Base-by-base conservation (phyloP, 176 grass and related monocot genomes). In the Oryza longistaminata region DNA sequence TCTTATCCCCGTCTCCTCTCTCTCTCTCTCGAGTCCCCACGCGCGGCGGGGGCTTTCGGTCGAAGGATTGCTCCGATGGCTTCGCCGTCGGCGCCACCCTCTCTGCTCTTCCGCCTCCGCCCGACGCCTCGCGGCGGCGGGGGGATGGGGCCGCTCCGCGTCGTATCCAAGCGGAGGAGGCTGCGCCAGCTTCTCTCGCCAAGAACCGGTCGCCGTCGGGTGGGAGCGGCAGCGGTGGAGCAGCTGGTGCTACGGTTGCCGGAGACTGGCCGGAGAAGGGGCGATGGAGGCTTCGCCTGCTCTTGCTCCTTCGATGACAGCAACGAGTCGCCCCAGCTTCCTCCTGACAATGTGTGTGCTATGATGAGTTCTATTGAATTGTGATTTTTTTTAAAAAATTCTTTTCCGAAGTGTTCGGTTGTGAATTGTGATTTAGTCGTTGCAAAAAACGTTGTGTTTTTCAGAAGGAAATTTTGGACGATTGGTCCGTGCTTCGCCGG, bases 401-500 rank as follows among this genome's bases (percentile, higher is more conserved):
- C 21, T 8, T 62, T 62, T 24, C n/a, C 58, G 58, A 11, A 73
- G 34, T 45, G 19, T 33, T 71, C 9, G 5, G 71, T 35, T 60
- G 73, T 45, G 46, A 73, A 44, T 24, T 34, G 24, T 7, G 34
- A 68, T 48, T 31, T 43, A 58, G 67, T 43, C 24, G 11, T 60
- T 70, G 71, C 21, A 12, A 37, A 78, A 45, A 27, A 40, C 1
- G 55, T 46, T 82, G 2, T 45, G 52, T 62, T 62, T 67, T 68
- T 46, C 24, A 85, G 78, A 44, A 17, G 0, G 19, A 98, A 87
- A 86, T n/a, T 64, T 84, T 29, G 77, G 77, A 87, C 12, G 75
- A 64, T 37, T 90, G 87, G 91, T 83, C 91, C 48, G 60, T 88
- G 26, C 85, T 98, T 79, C 70, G 69, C 76, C 76, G 81, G 40